Base-by-base conservation (phyloP, 2,329 filamentous ascomycete genomes). In the Colletotrichum godetiae region DNA sequence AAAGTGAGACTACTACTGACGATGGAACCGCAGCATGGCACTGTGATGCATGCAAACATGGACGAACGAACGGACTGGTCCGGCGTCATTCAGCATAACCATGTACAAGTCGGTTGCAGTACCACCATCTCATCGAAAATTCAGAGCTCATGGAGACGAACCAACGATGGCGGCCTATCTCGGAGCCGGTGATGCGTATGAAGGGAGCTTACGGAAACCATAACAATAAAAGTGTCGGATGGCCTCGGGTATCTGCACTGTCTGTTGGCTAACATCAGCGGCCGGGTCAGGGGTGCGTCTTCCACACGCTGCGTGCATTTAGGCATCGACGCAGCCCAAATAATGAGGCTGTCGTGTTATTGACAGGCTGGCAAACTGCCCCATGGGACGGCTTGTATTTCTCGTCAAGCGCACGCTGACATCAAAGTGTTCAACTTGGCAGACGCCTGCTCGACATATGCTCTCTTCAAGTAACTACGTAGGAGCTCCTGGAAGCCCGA, bases 291-390 rank as follows among this genome's bases (percentile, higher is more conserved):
- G 31, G 27, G 52, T 49, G 68, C 29, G 59, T 58, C 62, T 58
- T 49, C 67, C 61, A 31, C 33, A 33, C 63, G 61, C 49, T 61
- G 56, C 22, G 33, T 56, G 58, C 71, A 61, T 71, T 75, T 74
- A 61, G 75, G 75, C 75, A 76, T 49, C 75, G 58, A 76, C 64
- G 75, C 75, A 58, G 75, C 75, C 75, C 67, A 71, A 75, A 75
- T 31, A 61, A 67, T 75, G 75, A 76, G 75, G 75, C 73, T 70
- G 75, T 70, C 52, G 42, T 53, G 10, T 19, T 22, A 11, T 65
- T 67, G 73, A 73, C 73, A 73, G 74, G 69, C 37, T 55, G 73
- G 64, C 55, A 73, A 70, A 49, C 31, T 65, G 55, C 66, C 37
- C 66, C 19, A 24, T 22, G 35, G 29, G 42, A 68, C 49, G 29